Evolutionary conservation across 2,329 filamentous ascomycete genomes (phyloP).

Genomic region (Neurospora sp.): DNA sequence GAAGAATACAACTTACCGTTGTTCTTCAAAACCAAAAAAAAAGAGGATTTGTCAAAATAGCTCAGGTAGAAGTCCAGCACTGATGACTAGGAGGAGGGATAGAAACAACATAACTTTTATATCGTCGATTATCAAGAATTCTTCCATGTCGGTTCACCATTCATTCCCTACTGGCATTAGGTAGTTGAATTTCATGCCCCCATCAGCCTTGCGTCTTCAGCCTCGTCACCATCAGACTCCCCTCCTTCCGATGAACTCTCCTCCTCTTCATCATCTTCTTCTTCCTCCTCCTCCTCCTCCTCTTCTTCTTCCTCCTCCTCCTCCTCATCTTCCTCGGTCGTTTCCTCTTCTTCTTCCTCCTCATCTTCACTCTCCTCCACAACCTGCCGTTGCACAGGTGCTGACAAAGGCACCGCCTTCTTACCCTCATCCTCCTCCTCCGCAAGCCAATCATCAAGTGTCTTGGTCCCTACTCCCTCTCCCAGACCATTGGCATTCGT

Average conservation of each 20-base stretch:
- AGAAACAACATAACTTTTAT: not conserved
- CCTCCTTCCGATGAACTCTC: conserved; percentile 2
- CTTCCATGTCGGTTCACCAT: not conserved
- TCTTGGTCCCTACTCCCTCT: conserved; percentile 57
- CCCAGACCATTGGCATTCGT: conserved; percentile 39
- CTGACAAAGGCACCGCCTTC: conserved; percentile 37
- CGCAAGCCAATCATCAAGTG: conserved; percentile 85
- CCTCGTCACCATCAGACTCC: conserved; percentile 5
- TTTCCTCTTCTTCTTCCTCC: conserved; percentile 34
- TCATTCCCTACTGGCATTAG: not conserved
- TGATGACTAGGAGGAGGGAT: not conserved
- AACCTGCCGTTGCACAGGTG: conserved; percentile 41
- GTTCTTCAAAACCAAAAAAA: not conserved
- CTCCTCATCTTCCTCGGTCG: conserved; percentile 30
- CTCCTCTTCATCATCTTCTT: conserved; percentile 4
- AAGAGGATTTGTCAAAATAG: not conserved
- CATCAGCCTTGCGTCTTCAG: conserved; percentile 6
- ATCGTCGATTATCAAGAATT: not conserved
- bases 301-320: conserved; percentile 13
- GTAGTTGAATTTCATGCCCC: not conserved
- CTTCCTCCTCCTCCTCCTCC: conserved; percentile 7
- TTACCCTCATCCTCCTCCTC: conserved; percentile 49
- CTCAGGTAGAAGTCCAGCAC: not conserved
- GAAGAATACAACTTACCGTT: not conserved
- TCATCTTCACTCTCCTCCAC: conserved; percentile 42